Evolutionary conservation across 257 asterid genomes (phyloP).

Genomic region (Nicotiana benthamiana): DNA sequence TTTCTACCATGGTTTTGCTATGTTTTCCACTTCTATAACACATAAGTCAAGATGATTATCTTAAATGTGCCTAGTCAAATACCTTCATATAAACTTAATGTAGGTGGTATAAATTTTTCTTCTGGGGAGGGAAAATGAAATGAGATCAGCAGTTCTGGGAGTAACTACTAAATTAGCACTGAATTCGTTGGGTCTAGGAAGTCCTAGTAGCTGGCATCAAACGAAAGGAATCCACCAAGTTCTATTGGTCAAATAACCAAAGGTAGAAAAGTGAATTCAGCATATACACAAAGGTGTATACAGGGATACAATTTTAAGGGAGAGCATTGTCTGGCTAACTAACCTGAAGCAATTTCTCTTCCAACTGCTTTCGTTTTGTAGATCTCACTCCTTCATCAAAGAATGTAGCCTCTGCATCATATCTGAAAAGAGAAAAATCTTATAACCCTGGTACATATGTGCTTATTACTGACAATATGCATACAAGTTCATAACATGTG

Average conservation of each 20-base stretch:
- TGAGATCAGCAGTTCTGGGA: neutral
- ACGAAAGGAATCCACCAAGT: neutral
- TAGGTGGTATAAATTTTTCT: neutral
- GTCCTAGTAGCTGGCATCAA: neutral
- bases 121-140: neutral
- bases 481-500: neutral
- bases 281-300: neutral
- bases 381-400: slow-evolving; percentile 88
- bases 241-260: neutral
- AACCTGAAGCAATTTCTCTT: slow-evolving; percentile 93
- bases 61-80: neutral
- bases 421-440: slow-evolving; percentile 34
- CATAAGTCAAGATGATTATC: neutral
- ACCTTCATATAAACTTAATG: neutral
- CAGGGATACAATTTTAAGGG: neutral
- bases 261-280: neutral
- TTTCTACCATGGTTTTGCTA: neutral
- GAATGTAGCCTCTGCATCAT: slow-evolving; percentile 86
- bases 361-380: slow-evolving; percentile 78
- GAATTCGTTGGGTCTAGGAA: neutral
- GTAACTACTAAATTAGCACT: neutral
- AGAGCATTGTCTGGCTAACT: neutral
- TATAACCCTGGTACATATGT: neutral
- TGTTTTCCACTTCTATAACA: neutral
- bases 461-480: neutral